Percentiles rank a stretch among this genome's conserved stretches.
phyloP scores from a whole-genome alignment of 2,329 filamentous ascomycete genomes.

The Hypoxylon sp. region DNA sequence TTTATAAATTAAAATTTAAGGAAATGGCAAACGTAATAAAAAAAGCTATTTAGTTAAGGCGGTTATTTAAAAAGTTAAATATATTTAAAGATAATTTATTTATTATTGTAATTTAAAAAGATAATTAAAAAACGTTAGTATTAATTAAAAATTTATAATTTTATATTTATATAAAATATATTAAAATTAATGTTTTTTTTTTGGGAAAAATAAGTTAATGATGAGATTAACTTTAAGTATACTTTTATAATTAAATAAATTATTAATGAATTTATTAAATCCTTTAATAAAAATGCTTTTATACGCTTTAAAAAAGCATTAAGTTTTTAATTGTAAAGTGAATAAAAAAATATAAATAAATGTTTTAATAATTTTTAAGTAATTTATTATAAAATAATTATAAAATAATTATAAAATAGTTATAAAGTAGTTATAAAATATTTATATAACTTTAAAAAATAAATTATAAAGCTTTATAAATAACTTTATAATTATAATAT shows the following conservation, averaged over 20 bases:
- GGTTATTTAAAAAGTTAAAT: constrained; percentile 16
- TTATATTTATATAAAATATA: constrained; percentile 19
- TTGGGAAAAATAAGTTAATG: constrained; percentile 10
- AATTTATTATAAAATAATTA: no score
- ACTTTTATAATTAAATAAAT: neutral
- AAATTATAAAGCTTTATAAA: no score
- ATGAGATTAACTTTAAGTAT: constrained; percentile 11
- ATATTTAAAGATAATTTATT: constrained; percentile 11
- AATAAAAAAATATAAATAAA: no score
- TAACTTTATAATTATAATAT: no score
- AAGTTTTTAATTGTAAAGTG: neutral
- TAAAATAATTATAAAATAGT: no score
- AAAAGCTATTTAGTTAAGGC: constrained; percentile 21
- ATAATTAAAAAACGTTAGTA: constrained; percentile 19
- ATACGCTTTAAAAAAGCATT: neutral
- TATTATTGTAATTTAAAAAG: constrained; percentile 24
- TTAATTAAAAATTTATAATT: constrained; percentile 20
- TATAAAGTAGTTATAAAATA: no score
- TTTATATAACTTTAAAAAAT: no score
- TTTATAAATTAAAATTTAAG: constrained; percentile 23
- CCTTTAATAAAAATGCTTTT: neutral
- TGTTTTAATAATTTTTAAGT: no score
- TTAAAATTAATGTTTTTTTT: constrained; percentile 17
- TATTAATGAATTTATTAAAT: neutral
- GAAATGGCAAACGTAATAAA: constrained; percentile 11